A percentile compares a stretch with the other conserved stretches of the same genome.
These are phyloP conservation scores for Metschnikowia baotianmanensis DNA, from an alignment of 805 yeast genomes.

Conservation along the genomic window DNA sequence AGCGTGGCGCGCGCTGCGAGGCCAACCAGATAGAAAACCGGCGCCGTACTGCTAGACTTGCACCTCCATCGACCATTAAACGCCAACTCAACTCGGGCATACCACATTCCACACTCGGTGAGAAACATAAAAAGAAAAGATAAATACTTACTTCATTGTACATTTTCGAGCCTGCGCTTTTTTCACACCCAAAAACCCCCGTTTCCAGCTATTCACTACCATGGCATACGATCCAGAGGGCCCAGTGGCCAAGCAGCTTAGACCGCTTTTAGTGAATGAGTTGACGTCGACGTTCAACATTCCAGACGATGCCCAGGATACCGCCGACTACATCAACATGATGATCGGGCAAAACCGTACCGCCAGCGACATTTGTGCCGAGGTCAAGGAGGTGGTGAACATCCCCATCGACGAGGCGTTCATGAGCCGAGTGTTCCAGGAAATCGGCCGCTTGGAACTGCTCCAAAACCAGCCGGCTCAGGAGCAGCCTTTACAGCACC, in stretches of 20 bases:
- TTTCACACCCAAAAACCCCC: background rate
- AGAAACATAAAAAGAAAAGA: too few relatives aligned
- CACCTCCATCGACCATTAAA: too few relatives aligned
- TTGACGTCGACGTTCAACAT: slow-evolving; percentile 33
- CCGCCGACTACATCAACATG: slow-evolving; percentile 69
- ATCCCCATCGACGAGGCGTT: slow-evolving; percentile 57
- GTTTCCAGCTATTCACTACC: background rate
- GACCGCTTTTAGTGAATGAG: slow-evolving; percentile 34
- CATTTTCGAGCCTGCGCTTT: background rate
- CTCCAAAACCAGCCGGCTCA: slow-evolving; percentile 10
- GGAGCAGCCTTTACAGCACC: slow-evolving; percentile 12
- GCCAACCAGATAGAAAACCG: too few relatives aligned
- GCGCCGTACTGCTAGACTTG: too few relatives aligned
- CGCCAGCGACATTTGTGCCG: slow-evolving; percentile 57
- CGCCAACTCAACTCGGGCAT: too few relatives aligned
- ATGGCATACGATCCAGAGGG: slow-evolving; percentile 42
- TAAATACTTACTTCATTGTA: too few relatives aligned
- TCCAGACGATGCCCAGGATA: slow-evolving; percentile 37
- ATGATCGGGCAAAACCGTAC: slow-evolving; percentile 67
- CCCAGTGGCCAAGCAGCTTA: slow-evolving; percentile 36
- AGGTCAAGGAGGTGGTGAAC: slow-evolving; percentile 60
- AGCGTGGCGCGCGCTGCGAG: too few relatives aligned
- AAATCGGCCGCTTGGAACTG: slow-evolving; percentile 35
- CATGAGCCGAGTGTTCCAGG: slow-evolving; percentile 55
- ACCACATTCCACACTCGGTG: too few relatives aligned